These are phyloP conservation scores for Cucurbita pepo DNA, from an alignment of 306 rosid species.

Conservation along the genomic window DNA sequence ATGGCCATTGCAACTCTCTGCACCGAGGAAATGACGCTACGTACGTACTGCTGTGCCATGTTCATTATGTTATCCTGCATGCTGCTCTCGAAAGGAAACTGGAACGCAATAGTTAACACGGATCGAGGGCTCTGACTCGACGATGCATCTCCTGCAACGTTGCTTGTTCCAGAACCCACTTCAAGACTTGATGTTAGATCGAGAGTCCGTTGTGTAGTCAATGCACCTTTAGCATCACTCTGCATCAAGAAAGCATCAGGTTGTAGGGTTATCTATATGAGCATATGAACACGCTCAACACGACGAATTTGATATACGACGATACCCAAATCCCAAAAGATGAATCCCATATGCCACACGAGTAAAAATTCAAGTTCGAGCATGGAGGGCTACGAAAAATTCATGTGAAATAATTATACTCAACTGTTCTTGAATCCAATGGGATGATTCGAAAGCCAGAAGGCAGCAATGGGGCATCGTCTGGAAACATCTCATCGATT, in stretches of 20 bases:
- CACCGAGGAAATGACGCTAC: constrained; percentile 74
- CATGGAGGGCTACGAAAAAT: background rate
- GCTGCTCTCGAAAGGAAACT: constrained; percentile 74
- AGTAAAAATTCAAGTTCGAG: background rate
- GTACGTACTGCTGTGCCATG: constrained; percentile 89
- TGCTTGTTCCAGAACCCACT: constrained; percentile 43
- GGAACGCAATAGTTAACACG: constrained; percentile 88
- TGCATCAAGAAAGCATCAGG: background rate
- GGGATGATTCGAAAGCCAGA: constrained; percentile 95
- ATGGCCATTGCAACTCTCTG: constrained; percentile 95
- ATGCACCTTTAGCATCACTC: constrained; percentile 26
- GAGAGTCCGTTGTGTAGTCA: constrained; percentile 44
- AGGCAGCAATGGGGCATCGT: constrained; percentile 75
- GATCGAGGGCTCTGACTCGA: constrained; percentile 53
- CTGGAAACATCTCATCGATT: constrained; percentile 81
- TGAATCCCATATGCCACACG: background rate
- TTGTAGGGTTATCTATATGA: background rate
- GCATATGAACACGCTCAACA: background rate
- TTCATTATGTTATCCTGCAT: constrained; percentile 64
- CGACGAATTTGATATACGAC: background rate
- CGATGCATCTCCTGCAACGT: constrained; percentile 30
- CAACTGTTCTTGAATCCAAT: constrained; percentile 84
- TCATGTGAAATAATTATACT: constrained; percentile 18
- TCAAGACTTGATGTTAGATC: constrained; percentile 89
- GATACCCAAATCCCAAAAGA: background rate